phyloP scores from a whole-genome alignment of 805 yeast species.

The Dipodascus geniculatus region DNA sequence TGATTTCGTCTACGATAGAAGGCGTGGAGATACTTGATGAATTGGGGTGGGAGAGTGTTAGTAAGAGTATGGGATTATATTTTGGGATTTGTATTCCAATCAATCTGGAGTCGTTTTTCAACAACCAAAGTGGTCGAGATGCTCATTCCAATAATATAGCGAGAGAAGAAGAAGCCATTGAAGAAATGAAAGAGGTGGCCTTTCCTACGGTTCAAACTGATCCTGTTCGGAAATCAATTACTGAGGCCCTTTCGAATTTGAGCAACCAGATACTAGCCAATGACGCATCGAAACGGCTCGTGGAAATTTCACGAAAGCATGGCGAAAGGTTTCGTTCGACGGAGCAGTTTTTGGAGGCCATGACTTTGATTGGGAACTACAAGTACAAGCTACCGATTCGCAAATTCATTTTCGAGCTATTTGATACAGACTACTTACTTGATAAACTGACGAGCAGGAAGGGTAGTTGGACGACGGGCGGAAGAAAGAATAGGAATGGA shows the following conservation, averaged over 20 bases:
- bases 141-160: not conserved
- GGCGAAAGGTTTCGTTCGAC: constrained; percentile 46
- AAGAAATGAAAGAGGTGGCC: constrained; percentile 9
- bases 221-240: constrained; percentile 14
- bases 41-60: constrained; percentile 53
- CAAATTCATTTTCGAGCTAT: constrained; percentile 52
- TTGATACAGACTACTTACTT: constrained; percentile 41
- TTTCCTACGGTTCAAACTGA: constrained; percentile 14
- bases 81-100: constrained; percentile 33
- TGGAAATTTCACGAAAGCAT: constrained; percentile 37
- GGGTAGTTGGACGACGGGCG: constrained; percentile 5
- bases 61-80: constrained; percentile 31
- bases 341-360: constrained; percentile 41
- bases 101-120: constrained; percentile 12
- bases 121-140: not conserved
- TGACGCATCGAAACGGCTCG: constrained; percentile 46
- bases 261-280: constrained; percentile 44
- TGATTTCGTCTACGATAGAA: constrained; percentile 57
- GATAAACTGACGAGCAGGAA: constrained; percentile 33
- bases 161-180: not conserved
- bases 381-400: constrained; percentile 52
- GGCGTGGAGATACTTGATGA: constrained; percentile 83
- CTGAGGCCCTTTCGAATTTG: constrained; percentile 35
- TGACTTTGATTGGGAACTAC: constrained; percentile 42
- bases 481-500: not conserved